Conservation (phyloP, 2,329 filamentous ascomycete genomes). For the Hypoxylon sp. region DNA sequence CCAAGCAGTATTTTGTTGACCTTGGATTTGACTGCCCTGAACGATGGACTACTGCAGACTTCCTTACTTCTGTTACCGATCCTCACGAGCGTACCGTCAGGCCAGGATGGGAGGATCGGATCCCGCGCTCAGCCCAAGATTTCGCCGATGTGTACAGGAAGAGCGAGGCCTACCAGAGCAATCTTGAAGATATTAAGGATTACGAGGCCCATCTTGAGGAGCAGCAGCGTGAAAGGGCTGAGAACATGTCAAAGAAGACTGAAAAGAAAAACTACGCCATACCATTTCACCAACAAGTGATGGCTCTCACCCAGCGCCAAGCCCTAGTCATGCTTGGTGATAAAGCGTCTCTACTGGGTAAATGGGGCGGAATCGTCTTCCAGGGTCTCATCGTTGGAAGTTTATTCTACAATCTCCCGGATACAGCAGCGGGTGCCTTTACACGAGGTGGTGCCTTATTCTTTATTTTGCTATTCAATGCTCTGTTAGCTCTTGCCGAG, state of each 20-base stretch:
- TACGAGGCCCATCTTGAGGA: constrained; percentile 65
- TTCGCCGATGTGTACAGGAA: constrained; percentile 68
- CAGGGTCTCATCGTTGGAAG: constrained; percentile 55
- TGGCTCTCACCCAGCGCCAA: constrained; percentile 60
- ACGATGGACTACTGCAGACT: constrained; percentile 80
- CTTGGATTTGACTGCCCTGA: constrained; percentile 81
- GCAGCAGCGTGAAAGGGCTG: constrained; percentile 58
- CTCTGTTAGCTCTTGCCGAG: constrained; percentile 72
- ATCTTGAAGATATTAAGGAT: constrained; percentile 64
- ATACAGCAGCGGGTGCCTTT: constrained; percentile 66
- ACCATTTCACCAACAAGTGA: constrained; percentile 64
- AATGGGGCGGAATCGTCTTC: constrained; percentile 56
- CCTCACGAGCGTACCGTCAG: constrained; percentile 70
- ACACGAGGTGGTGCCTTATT: constrained; percentile 73
- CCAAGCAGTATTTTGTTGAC: constrained; percentile 77
- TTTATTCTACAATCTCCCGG: constrained; percentile 53
- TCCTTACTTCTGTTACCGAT: constrained; percentile 81
- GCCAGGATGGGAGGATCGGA: constrained; percentile 69
- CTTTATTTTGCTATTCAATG: constrained; percentile 74
- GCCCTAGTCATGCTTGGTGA: constrained; percentile 56
- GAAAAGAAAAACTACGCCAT: constrained; percentile 68
- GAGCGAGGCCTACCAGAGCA: constrained; percentile 61
- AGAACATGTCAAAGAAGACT: constrained; percentile 56
- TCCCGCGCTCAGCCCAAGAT: constrained; percentile 73
- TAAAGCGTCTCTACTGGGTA: constrained; percentile 53